Base-by-base conservation (phyloP, 2,329 filamentous ascomycete genomes). In the Beauveria sp. region DNA sequence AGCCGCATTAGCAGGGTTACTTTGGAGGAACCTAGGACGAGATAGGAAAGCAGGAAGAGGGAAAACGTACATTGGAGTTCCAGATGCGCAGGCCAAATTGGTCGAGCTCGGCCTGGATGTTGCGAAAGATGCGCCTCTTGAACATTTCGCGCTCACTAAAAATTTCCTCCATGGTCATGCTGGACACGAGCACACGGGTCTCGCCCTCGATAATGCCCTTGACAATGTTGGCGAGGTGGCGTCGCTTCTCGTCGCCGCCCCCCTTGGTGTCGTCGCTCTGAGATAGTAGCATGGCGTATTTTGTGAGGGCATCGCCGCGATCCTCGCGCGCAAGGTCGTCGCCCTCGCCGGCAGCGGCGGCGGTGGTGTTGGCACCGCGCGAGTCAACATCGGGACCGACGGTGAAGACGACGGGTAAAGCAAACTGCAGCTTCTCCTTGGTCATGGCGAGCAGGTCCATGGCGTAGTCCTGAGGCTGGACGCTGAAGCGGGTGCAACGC, bases 141-240 rank as follows among this genome's bases (percentile, higher is more conserved):
- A 92, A 92, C 48, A 88, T 78, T 66, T 90, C 86, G 40, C 89
- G 80, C 73, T 90, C 87, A 63, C 86, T 88, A 73, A 92, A 92
- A 62, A 96, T 89, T 73, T 94, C 90, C 71, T 93, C 90, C 89
- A 94, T 93, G n/a, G 90, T 92, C 89, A 96, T 93, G 67, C 85
- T 87, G 0, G 87, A 90, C 47, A 96, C 89, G 58, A 96, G 85
- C 6, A 91, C 88, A 62, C 91, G 84, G 1, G 89, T 92, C 73
- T 96, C 91, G 64, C 91, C 91, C 72, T 96, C 90, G 67, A 96
- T 94, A 72, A 96, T 92, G 63, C 90, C 91, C 73, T 91, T 93
- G 73, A 96, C 88, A 64, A 96, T 96, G 66, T 89, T 89, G 69
- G 89, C 88, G 18, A 94, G 86, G 74, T 93, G 89, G 59, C 73